Percentiles rank a stretch among this genome's conserved stretches.
phyloP scores from a whole-genome alignment of 2,329 filamentous ascomycete genomes.

The Talaromyces sp. region DNA sequence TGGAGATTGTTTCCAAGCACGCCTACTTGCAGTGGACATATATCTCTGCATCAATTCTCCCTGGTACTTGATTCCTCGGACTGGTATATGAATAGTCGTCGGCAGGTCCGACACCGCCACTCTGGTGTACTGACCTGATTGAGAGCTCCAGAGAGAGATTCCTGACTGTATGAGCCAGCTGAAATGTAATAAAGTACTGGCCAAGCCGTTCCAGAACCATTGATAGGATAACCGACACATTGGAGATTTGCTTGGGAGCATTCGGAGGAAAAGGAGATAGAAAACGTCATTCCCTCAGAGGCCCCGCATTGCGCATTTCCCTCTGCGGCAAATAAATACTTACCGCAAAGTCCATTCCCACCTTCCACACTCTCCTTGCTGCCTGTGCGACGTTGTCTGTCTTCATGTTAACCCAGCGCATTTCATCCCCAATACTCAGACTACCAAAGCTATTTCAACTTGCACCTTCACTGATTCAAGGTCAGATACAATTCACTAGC shows the following conservation, averaged over 20 bases:
- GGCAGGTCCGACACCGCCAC: neutral
- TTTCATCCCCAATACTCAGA: neutral
- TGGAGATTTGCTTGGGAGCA: neutral
- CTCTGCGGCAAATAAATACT: neutral
- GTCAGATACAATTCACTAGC: neutral
- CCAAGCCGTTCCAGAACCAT: neutral
- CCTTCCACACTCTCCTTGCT: neutral
- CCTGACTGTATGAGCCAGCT: neutral
- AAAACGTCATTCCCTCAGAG: neutral
- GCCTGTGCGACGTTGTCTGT: neutral
- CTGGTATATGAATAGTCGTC: neutral
- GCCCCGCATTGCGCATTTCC: slow-evolving; percentile 4
- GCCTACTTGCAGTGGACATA: too few species aligned
- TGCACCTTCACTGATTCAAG: slow-evolving; percentile 1
- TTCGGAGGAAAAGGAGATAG: neutral
- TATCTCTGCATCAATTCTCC: neutral
- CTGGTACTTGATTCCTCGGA: neutral
- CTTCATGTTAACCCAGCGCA: neutral
- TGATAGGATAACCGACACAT: neutral
- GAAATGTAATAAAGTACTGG: neutral
- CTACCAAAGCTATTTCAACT: neutral
- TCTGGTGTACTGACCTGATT: neutral
- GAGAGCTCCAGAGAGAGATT: neutral
- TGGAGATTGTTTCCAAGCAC: neutral
- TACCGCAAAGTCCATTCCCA: neutral